A percentile compares a stretch with the other conserved stretches of the same genome.
These are phyloP conservation scores for Erodium moschatum DNA, from an alignment of 441 rosid genomes.

Conservation along the genomic window DNA sequence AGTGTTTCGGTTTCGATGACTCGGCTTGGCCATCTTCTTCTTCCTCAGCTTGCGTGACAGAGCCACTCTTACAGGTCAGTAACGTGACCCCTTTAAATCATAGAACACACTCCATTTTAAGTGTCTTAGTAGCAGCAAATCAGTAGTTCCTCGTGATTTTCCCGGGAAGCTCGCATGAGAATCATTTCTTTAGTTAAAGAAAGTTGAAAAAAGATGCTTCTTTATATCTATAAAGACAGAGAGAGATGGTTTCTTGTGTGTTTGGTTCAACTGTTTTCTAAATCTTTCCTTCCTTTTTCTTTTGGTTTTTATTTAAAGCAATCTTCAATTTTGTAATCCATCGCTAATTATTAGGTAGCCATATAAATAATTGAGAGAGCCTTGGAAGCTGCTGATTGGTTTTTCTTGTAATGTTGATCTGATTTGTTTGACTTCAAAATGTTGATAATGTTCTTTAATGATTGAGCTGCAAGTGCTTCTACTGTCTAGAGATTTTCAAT, in stretches of 20 bases:
- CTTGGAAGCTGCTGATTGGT: background rate
- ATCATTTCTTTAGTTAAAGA: background rate
- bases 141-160: background rate
- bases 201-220: background rate
- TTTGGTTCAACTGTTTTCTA: constrained; percentile 1
- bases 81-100: too few relatives aligned
- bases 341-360: background rate
- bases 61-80: too few relatives aligned
- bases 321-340: background rate
- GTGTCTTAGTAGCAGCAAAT: too few relatives aligned
- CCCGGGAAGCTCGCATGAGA: background rate
- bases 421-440: background rate
- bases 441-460: background rate
- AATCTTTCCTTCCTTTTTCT: background rate
- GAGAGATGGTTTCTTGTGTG: constrained; percentile 2
- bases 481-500: background rate
- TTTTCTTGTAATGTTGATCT: background rate
- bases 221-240: background rate
- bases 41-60: background rate
- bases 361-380: background rate
- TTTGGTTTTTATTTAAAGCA: background rate
- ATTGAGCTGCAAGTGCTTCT: background rate
- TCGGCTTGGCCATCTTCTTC: background rate
- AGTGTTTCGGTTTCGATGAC: constrained; percentile 6
- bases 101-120: too few relatives aligned